Evolutionary conservation across 2,329 filamentous ascomycete genomes (phyloP), one percentile per base, ranked within the genome.

Genomic region (Fonsecaea monophora): DNA sequence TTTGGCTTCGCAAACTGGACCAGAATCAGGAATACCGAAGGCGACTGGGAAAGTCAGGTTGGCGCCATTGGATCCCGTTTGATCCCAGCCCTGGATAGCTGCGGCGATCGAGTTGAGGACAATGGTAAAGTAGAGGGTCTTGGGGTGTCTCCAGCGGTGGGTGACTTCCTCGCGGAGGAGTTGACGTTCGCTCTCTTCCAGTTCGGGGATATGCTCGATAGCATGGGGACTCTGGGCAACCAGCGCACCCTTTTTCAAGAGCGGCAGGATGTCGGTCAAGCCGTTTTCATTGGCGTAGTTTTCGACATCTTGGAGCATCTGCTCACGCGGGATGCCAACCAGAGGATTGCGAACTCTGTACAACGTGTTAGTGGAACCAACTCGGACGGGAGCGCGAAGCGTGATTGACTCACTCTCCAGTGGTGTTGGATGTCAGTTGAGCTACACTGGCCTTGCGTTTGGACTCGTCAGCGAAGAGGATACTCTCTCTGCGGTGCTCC

Each of bases 241-340:
- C 10, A 94, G 82, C 3, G 91, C 92, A 38, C 90, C 91, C 73
- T 89, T 89, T 60, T 85, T 82, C 60, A 93, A 82, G 15, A 90
- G 74, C 3, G 81, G 78, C 2, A 87, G 78, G 70, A 89, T 83
- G 62, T 89, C 85, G 1, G 80, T 77, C 32, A 93, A 81, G 30
- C 83, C 83, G 71, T 89, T 85, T 50, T 84, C 78, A 13, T 81
- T 79, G 45, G 88, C 89, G 73, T 74, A 77, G 8, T 67, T 63
- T 53, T 76, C 74, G 40, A 76, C 73, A 59, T 77, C 75, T 8
- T 56, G 60, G 3, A 76, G 66, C 21, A 77, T 66, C 45, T 73
- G 71, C 2, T 72, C 72, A 58, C 74, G 75, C 18, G 76, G 72
- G 38, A 78, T 75, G 10, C 73, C 75, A 6, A 71, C 61, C 4